Base-by-base conservation (phyloP, 352 stramenopile genomes). In the Phytophthora tubulina region DNA sequence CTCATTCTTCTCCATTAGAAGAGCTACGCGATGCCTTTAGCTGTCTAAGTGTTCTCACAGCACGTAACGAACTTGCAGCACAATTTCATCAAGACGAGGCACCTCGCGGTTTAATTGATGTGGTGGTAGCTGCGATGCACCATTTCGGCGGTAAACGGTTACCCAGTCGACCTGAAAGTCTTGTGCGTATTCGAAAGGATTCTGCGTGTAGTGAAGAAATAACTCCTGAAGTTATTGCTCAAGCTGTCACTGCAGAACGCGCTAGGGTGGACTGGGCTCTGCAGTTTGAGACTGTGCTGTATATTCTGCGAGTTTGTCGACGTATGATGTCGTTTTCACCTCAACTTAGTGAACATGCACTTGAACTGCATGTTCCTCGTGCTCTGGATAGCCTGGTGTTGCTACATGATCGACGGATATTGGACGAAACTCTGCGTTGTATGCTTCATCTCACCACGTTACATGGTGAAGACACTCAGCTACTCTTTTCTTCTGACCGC, bases 311-410 rank as follows among this genome's bases (percentile, higher is more conserved):
- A 30, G 78, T 78, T 2, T 84, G 78, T 33, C 59, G 55, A 21
- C 75, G 83, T 13, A 55, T 93, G 45, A 90, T 91, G 69, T 52
- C 55, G 21, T 80, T 80, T 46, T 78, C 84, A 0, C 4, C 62
- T 0, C 38, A 57, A 10, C 84, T 88, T n/a, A 84, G 64, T 39
- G 69, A 80, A 10, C 65, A 72, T 2, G 72, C 85, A 13, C 64
- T 89, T n/a, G 38, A 76, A 5, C 52, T 90, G 1, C 76, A 66
- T 4, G 73, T 80, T 0, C 72, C 79, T 38, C 58, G 73, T 0
- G 68, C 71, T 15, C 72, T 93, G 4, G 78, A 91, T 39, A 91
- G 78, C 55, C 44, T 88, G 1, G 52, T 93, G 1, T 50, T 88
- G 32, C 41, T 89, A 1, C 73, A 86, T 33, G 81, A 89, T 49